Evolutionary conservation across 495 filamentous ascomycete genomes (phyloP).

Genomic region (Oidiodendron maius): DNA sequence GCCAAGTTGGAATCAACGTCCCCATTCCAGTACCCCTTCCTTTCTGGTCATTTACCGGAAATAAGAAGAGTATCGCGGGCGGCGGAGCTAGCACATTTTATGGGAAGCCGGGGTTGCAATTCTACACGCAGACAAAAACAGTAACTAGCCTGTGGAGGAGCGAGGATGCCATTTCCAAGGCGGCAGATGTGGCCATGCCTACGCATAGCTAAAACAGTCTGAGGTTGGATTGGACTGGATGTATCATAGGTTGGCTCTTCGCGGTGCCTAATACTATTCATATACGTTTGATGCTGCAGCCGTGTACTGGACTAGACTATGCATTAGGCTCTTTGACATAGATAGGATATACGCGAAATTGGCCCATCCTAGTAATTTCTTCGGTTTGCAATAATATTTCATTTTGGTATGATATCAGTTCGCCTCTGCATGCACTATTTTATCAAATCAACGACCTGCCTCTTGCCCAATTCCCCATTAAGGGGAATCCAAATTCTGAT

Average conservation of each 20-base stretch:
- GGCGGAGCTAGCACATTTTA: constrained; percentile 95
- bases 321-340: too few relatives aligned
- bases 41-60: constrained; percentile 97
- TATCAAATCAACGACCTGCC: too few relatives aligned
- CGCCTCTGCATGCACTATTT: too few relatives aligned
- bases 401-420: too few relatives aligned
- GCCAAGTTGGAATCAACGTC: constrained; percentile 77
- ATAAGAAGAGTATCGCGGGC: constrained; percentile 93
- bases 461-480: neutral
- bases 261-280: too few relatives aligned
- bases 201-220: constrained; percentile 47
- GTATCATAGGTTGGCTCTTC: neutral
- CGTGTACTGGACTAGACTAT: too few relatives aligned
- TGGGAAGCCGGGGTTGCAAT: constrained; percentile 82
- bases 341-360: too few relatives aligned
- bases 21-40: constrained; percentile 83
- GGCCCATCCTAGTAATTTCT: too few relatives aligned
- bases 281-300: too few relatives aligned
- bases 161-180: constrained; percentile 74
- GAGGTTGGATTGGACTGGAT: neutral
- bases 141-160: constrained; percentile 88
- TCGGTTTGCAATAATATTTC: too few relatives aligned
- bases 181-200: constrained; percentile 90
- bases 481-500: neutral
- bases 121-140: constrained; percentile 97